These are phyloP conservation scores for Diddensiella santjacobensis DNA, from an alignment of 805 yeast species.

Conservation along the genomic window DNA sequence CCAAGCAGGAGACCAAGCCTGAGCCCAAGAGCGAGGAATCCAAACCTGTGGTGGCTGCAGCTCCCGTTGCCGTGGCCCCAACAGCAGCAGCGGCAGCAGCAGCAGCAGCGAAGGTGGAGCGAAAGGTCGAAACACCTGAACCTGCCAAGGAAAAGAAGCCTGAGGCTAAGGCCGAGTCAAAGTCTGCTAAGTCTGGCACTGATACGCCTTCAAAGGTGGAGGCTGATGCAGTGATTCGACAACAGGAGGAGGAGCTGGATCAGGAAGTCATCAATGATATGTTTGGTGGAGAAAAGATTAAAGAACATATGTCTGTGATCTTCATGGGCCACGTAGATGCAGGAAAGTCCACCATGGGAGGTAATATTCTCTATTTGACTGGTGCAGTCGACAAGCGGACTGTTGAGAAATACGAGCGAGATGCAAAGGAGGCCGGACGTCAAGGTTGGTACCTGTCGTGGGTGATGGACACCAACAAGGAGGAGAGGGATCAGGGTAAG, in stretches of 20 bases:
- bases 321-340: slow-evolving; percentile 99
- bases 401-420: slow-evolving; percentile 95
- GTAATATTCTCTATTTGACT: slow-evolving; percentile 86
- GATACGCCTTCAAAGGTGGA: slow-evolving; percentile 38
- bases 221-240: slow-evolving; percentile 56
- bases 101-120: slow-evolving; percentile 21
- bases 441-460: slow-evolving; percentile 99
- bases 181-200: slow-evolving; percentile 16
- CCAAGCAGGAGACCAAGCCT: slow-evolving; percentile 15
- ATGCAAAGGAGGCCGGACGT: slow-evolving; percentile 98
- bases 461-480: slow-evolving; percentile 99
- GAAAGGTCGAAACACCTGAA: slow-evolving; percentile 20
- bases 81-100: slow-evolving; percentile 24
- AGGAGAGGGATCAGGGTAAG: slow-evolving; percentile 98
- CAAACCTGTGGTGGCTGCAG: slow-evolving; percentile 23
- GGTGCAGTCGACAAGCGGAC: slow-evolving; percentile 99
- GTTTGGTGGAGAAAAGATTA: slow-evolving; percentile 71
- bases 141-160: slow-evolving; percentile 16
- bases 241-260: slow-evolving; percentile 79
- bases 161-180: slow-evolving; percentile 20
- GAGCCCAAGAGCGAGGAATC: slow-evolving; percentile 20
- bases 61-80: slow-evolving; percentile 24
- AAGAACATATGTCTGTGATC: slow-evolving; percentile 93
- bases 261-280: slow-evolving; percentile 84
- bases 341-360: slow-evolving; percentile 99